These are phyloP conservation scores for Yarrowia porcina DNA, from an alignment of 805 yeast species.

Conservation along the genomic window DNA sequence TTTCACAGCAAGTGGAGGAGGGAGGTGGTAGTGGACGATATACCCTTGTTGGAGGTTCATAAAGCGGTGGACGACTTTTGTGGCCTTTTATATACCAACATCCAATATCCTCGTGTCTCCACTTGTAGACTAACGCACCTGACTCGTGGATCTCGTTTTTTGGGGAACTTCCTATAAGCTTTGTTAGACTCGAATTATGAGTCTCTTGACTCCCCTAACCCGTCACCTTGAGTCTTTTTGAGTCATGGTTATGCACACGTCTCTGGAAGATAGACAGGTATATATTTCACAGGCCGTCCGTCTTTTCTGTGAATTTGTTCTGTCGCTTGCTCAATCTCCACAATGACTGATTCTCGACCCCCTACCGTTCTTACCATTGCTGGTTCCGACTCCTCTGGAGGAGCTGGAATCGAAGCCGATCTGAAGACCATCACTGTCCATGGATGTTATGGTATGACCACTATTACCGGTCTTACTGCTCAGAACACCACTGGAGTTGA, in stretches of 20 bases:
- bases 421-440: conserved; percentile 73
- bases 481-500: conserved; percentile 58
- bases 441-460: conserved; percentile 71
- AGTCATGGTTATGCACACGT: conserved; percentile 21
- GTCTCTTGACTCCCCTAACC: conserved; percentile 19
- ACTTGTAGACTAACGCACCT: too few relatives aligned
- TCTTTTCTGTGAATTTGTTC: not conserved
- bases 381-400: conserved; percentile 85
- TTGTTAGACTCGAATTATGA: not conserved
- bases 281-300: not conserved
- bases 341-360: conserved; percentile 15
- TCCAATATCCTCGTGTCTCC: too few relatives aligned
- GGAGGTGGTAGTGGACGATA: too few relatives aligned
- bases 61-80: too few relatives aligned
- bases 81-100: too few relatives aligned
- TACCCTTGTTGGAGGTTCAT: too few relatives aligned
- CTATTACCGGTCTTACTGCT: conserved; percentile 75
- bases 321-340: not conserved
- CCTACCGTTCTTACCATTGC: conserved; percentile 19
- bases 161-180: too few relatives aligned
- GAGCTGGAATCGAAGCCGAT: conserved; percentile 91
- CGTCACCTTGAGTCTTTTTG: conserved; percentile 22
- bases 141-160: not conserved
- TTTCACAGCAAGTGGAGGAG: not conserved
- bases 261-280: not conserved